Evolutionary conservation across 169 alveolate species (phyloP).

Genomic region (Cryptosporidium sp.): DNA sequence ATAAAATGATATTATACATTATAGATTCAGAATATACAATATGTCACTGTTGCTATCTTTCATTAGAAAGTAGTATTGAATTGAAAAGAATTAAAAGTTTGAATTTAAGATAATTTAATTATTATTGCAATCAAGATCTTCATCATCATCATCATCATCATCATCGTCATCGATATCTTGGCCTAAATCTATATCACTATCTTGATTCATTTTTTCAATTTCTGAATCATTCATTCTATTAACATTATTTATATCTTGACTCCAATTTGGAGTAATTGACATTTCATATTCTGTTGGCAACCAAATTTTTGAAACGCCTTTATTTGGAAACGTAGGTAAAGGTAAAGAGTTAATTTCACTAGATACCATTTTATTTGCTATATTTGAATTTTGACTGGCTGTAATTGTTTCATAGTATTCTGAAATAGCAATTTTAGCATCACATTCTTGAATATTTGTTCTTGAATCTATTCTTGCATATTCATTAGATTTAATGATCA

Average conservation of each 20-base stretch:
- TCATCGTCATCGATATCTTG: background rate
- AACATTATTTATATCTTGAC: background rate
- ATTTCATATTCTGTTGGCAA: constrained; percentile 51
- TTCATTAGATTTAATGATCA: constrained; percentile 56
- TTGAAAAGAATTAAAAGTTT: background rate
- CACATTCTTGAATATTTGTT: constrained; percentile 36
- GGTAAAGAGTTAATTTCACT: constrained; percentile 68
- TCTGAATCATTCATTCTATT: constrained; percentile 10
- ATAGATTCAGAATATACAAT: constrained; percentile 40
- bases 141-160: constrained; percentile 9
- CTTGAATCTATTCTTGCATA: constrained; percentile 66
- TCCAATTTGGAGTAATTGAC: constrained; percentile 67
- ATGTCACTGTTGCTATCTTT: constrained; percentile 66
- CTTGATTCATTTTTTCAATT: constrained; percentile 10
- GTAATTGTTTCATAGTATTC: constrained; percentile 14
- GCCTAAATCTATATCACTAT: background rate
- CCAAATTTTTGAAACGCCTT: constrained; percentile 67
- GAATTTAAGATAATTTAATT: background rate
- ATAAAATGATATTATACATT: background rate
- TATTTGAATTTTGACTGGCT: constrained; percentile 33
- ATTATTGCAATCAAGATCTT: background rate
- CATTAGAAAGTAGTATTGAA: constrained; percentile 49
- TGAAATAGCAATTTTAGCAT: constrained; percentile 54
- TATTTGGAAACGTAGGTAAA: constrained; percentile 48
- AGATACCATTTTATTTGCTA: constrained; percentile 25